Base-by-base conservation (phyloP, 805 yeast genomes). In the Teunomyces tritomae region DNA sequence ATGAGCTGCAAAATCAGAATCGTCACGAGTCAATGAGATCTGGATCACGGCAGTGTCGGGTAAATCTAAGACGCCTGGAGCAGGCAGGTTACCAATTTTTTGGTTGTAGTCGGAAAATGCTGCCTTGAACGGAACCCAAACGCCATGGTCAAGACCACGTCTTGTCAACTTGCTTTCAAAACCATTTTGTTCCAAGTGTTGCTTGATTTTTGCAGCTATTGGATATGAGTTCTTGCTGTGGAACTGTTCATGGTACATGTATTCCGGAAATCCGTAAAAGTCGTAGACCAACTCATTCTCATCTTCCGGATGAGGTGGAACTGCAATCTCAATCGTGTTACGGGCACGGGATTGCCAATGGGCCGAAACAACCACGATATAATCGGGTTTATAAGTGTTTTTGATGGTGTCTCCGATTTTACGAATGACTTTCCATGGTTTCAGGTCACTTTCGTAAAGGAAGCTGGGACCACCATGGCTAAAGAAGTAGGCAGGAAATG, bases 391-490 rank as follows among this genome's bases (percentile, higher is more conserved):
- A 53, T 80, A 60, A 13, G 59, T 57, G 1, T 67, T 60, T 43
- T 73, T 70, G 52, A 87, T 81, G 33, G 67, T 63, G 13, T 61
- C 52, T 2, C 95, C 95, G 5, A 84, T 50, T 17, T 64, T 55
- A 41, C 71, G 64, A 5, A 83, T 72, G 4, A 67, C 68, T 20
- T 72, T 68, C 71, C 78, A 85, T 0, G 92, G 91, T 4, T 88
- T 88, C 48, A 65, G 70, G 43, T 70, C 76, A n/a, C 72, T 65
- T 30, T 57, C 56, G 56, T 84, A 83, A 73, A 86, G 79, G 62
- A 87, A 85, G 1, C 87, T 82, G 6, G 95, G 95, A 0, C 91
- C 94, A 6, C 95, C 95, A 65, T 87, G 95, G n/a, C 89, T 82
- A 37, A 86, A 60, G 63, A 87, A 88, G 60, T 68, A 85, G 1